Conservation (phyloP, 495 filamentous ascomycete genomes). For the Podospora australis region DNA sequence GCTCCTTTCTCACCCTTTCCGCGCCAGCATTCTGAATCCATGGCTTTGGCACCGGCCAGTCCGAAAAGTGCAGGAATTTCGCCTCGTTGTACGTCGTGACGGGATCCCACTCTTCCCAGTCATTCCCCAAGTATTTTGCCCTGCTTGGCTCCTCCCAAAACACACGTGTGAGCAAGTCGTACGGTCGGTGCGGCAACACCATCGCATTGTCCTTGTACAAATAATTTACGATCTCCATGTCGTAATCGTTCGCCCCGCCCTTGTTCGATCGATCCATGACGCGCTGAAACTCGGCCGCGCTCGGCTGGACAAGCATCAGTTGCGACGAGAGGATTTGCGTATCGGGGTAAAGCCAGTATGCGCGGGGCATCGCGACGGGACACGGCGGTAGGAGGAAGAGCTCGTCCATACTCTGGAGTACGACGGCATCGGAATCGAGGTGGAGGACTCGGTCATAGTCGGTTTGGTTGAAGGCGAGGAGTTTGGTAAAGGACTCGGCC, state of each 20-base stretch:
- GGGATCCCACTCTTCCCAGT: constrained; percentile 63
- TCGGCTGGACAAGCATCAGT: constrained; percentile 60
- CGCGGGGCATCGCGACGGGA: constrained; percentile 58
- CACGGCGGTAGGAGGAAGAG: constrained; percentile 62
- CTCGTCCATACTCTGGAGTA: constrained; percentile 64
- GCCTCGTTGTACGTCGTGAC: constrained; percentile 56
- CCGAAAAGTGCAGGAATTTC: constrained; percentile 74
- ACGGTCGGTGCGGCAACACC: constrained; percentile 69
- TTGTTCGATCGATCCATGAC: constrained; percentile 44
- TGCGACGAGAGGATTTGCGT: constrained; percentile 52
- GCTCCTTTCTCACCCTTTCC: constrained; percentile 44
- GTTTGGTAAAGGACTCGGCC: constrained; percentile 61
- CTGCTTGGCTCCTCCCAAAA: constrained; percentile 55
- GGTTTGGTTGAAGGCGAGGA: constrained; percentile 64
- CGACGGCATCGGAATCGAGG: constrained; percentile 61
- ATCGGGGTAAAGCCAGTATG: constrained; percentile 61
- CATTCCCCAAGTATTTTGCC: constrained; percentile 54
- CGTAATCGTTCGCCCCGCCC: constrained; percentile 43
- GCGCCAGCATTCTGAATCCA: constrained; percentile 55
- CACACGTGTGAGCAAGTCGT: constrained; percentile 63
- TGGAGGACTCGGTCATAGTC: constrained; percentile 61
- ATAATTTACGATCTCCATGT: constrained; percentile 70
- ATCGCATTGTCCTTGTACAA: constrained; percentile 61
- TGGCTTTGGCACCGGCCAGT: constrained; percentile 76
- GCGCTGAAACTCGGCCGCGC: constrained; percentile 44